Conservation (phyloP, 345 rosid genomes). For the Populus pruinosa region DNA sequence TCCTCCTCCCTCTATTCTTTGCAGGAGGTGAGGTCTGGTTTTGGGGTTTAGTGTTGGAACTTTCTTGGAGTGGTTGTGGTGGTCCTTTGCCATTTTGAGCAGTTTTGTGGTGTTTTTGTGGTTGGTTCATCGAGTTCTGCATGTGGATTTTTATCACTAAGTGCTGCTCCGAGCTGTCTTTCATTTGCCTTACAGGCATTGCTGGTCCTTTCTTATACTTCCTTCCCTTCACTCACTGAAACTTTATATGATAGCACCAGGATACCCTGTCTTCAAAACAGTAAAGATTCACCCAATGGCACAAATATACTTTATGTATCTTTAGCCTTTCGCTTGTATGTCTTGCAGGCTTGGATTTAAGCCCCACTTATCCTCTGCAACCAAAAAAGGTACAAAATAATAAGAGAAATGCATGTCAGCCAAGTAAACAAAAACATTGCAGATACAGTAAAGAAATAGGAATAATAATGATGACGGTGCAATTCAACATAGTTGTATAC, state of each 20-base stretch:
- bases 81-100: constrained; percentile 74
- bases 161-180: constrained; percentile 73
- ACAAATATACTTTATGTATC: constrained; percentile 19
- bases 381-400: constrained; percentile 3
- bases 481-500: constrained; percentile 20
- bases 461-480: constrained; percentile 24
- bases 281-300: constrained; percentile 31
- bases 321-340: constrained; percentile 16
- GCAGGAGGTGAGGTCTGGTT: constrained; percentile 65
- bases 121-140: constrained; percentile 53
- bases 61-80: constrained; percentile 38
- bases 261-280: constrained; percentile 11
- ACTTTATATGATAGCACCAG: constrained; percentile 11
- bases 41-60: constrained; percentile 36
- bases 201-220: constrained; percentile 1
- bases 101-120: constrained; percentile 52
- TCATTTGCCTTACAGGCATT: constrained; percentile 91
- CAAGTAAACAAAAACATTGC: constrained; percentile 20
- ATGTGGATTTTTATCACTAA: constrained; percentile 60
- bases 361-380: constrained; percentile 18
- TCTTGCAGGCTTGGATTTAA: constrained; percentile 15
- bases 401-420: constrained; percentile 40
- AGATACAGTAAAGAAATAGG: constrained; percentile 24
- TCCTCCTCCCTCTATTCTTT: constrained; percentile 67
- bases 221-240: constrained; percentile 11